Conservation (phyloP, 345 rosid species). For the Anacardium occidentale region DNA sequence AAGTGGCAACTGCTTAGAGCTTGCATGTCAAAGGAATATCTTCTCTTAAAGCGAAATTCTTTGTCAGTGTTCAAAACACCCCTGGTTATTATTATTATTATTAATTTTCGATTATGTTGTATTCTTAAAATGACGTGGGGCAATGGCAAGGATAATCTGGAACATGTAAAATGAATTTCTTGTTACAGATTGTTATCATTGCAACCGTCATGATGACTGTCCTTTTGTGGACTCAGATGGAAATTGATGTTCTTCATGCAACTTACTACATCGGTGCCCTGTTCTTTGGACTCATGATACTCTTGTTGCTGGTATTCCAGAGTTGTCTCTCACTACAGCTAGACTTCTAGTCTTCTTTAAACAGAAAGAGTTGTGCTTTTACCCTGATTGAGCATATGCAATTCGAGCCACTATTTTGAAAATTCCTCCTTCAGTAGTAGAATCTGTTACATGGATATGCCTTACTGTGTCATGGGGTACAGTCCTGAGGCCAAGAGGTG, state of each 20-base stretch:
- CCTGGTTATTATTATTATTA: constrained; percentile 35
- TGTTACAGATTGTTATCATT: constrained; percentile 44
- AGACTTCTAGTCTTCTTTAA: no score
- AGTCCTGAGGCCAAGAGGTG: constrained; percentile 72
- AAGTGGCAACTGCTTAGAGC: constrained; percentile 57
- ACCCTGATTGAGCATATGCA: constrained; percentile 72
- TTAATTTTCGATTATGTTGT: background rate
- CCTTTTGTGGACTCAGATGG: constrained; percentile 44
- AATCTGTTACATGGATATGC: constrained; percentile 55
- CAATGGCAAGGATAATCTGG: background rate
- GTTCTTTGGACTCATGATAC: constrained; percentile 42
- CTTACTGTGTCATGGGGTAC: constrained; percentile 78
- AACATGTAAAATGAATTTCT: background rate
- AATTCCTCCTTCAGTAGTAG: constrained; percentile 52
- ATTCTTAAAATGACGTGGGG: background rate
- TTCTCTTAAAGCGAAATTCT: constrained; percentile 60
- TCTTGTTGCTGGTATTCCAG: constrained; percentile 55
- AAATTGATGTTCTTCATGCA: constrained; percentile 45
- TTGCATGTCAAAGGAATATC: constrained; percentile 54
- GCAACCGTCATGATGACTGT: constrained; percentile 56
- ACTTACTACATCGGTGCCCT: constrained; percentile 51
- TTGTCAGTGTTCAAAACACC: constrained; percentile 50
- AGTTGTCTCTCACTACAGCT: no score
- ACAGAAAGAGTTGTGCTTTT: constrained; percentile 53
- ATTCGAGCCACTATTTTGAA: constrained; percentile 51